Percentiles rank a stretch among this genome's conserved stretches.
Conservation (phyloP, 257 asterid genomes). For the Coffea eugenioides region DNA sequence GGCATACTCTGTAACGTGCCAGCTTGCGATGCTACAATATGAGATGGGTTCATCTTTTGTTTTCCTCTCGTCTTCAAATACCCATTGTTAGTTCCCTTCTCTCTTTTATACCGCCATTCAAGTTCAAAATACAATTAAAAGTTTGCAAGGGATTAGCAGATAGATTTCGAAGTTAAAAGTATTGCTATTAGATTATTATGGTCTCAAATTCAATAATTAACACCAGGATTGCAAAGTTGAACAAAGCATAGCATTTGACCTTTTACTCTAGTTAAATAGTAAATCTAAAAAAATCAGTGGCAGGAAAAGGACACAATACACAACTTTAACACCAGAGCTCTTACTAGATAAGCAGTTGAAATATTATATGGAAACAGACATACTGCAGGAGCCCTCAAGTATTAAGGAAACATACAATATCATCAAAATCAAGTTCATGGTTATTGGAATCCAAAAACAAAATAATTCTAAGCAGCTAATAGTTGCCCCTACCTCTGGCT, state of each 20-base stretch:
- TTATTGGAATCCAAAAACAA: neutral
- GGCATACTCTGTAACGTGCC: neutral
- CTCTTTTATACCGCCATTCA: neutral
- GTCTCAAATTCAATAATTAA: neutral
- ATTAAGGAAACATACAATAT: neutral
- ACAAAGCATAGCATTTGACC: neutral
- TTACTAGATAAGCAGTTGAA: neutral
- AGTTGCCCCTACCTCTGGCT: slow-evolving; percentile 73
- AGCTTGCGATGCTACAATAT: neutral
- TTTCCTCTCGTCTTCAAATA: neutral
- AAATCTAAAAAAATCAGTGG: neutral
- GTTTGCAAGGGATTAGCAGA: neutral
- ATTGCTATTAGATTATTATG: neutral
- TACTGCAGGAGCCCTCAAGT: neutral
- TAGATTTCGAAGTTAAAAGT: neutral
- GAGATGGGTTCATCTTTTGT: neutral
- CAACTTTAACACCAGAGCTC: neutral
- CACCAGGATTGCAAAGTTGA: neutral
- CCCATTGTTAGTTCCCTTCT: neutral
- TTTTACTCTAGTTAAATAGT: too few relatives aligned
- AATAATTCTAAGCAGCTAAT: neutral
- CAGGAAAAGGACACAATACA: neutral
- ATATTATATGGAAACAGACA: neutral
- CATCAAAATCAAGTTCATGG: neutral
- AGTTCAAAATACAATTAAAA: neutral